A percentile compares a stretch with the other conserved stretches of the same genome.
phyloP scores from a whole-genome alignment of 208 protist genomes.

The Zelonia costaricensis region DNA sequence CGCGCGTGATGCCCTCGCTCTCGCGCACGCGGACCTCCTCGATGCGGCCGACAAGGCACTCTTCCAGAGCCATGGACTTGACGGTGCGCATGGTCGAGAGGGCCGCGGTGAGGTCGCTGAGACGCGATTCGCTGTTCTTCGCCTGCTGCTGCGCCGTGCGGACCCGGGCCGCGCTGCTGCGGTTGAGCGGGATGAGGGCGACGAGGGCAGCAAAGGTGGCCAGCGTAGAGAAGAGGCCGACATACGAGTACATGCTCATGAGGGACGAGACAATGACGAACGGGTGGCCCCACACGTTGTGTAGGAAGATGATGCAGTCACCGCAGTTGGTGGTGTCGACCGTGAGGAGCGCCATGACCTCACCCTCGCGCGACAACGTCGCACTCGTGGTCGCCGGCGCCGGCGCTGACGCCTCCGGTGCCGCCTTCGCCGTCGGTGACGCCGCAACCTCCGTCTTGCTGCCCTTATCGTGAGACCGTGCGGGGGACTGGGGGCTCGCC shows the following conservation, averaged over 20 bases:
- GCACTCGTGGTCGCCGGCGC: not conserved
- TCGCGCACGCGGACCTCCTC: conserved; percentile 41
- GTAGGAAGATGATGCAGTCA: conserved; percentile 67
- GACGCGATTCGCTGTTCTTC: conserved; percentile 47
- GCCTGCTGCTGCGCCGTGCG: conserved; percentile 54
- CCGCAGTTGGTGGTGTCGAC: conserved; percentile 66
- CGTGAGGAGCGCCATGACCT: conserved; percentile 62
- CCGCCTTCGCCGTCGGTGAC: conserved; percentile 3
- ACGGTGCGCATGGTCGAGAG: conserved; percentile 73
- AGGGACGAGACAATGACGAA: conserved; percentile 58
- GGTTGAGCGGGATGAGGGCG: conserved; percentile 61
- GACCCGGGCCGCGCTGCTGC: conserved; percentile 39
- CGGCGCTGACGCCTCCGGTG: not conserved
- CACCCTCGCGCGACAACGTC: conserved; percentile 42
- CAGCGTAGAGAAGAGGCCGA: conserved; percentile 59
- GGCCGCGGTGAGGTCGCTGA: conserved; percentile 60
- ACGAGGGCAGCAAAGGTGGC: conserved; percentile 54
- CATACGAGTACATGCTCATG: conserved; percentile 66
- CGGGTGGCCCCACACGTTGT: conserved; percentile 77
- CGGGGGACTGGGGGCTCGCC: conserved; percentile 3
- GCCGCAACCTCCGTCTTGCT: conserved; percentile 4
- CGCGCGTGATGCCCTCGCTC: conserved; percentile 41
- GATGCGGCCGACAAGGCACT: conserved; percentile 40
- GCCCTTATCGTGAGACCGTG: conserved; percentile 6
- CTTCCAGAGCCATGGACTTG: conserved; percentile 70